phyloP scores from a whole-genome alignment of 805 yeast species.

The Starmera pachycereana region DNA sequence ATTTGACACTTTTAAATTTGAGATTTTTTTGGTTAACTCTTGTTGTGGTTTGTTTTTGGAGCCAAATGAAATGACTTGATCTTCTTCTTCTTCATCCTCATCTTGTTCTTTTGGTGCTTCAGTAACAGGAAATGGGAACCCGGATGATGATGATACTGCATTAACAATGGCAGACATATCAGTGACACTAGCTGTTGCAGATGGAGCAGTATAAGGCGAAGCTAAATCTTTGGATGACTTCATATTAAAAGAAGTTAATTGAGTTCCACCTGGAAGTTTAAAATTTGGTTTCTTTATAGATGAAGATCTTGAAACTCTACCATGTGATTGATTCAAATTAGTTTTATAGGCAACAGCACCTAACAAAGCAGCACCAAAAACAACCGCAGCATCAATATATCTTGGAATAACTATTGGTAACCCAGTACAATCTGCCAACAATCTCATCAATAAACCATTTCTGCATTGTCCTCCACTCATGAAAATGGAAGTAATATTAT shows the following conservation, averaged over 20 bases:
- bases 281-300: constrained; percentile 10
- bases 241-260: constrained; percentile 11
- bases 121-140: constrained; percentile 41
- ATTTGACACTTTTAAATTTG: constrained; percentile 18
- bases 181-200: constrained; percentile 63
- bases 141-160: constrained; percentile 7
- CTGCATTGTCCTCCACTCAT: constrained; percentile 97
- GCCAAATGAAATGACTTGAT: constrained; percentile 48
- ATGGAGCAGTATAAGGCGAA: constrained; percentile 72
- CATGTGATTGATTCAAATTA: constrained; percentile 16
- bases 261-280: constrained; percentile 19
- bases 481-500: constrained; percentile 61
- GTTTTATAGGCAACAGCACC: constrained; percentile 91
- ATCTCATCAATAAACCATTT: constrained; percentile 78
- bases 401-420: constrained; percentile 87
- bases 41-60: constrained; percentile 44
- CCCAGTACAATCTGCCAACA: constrained; percentile 89
- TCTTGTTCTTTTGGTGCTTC: constrained; percentile 22
- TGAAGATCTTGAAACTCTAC: constrained; percentile 5
- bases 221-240: constrained; percentile 22
- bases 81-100: constrained; percentile 27
- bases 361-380: constrained; percentile 87
- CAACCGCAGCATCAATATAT: constrained; percentile 95
- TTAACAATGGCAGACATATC: constrained; percentile 29
- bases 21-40: constrained; percentile 35